phyloP scores from a whole-genome alignment of 352 stramenopile species.

The Phytopythium ostracodes region DNA sequence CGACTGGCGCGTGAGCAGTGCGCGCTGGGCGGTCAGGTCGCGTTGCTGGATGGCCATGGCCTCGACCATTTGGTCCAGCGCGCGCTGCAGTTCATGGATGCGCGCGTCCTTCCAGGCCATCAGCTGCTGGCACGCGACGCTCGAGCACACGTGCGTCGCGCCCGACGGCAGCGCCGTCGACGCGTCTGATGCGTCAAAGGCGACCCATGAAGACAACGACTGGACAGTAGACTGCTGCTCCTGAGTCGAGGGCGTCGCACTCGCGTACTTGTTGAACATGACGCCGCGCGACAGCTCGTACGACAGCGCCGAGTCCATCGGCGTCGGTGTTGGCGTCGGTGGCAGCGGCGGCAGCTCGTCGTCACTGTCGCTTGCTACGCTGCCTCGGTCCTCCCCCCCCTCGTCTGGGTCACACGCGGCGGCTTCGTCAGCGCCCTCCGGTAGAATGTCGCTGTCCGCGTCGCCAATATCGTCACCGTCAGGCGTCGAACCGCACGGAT shows the following conservation, averaged over 20 bases:
- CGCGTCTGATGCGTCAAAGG: constrained; percentile 1
- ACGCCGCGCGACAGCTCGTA: constrained; percentile 9
- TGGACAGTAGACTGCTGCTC: constrained; percentile 1
- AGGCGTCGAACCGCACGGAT: neutral
- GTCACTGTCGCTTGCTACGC: too few species aligned
- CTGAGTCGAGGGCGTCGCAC: constrained; percentile 4
- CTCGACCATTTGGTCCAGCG: constrained; percentile 35
- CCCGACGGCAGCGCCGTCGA: neutral
- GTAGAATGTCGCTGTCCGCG: constrained; percentile 3
- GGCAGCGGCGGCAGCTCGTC: neutral
- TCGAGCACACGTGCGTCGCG: constrained; percentile 13
- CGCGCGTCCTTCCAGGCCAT: constrained; percentile 28
- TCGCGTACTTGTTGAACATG: constrained; percentile 10
- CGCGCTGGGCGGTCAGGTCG: constrained; percentile 28
- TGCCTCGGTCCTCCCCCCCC: too few species aligned
- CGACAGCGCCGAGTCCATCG: neutral
- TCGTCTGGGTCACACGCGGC: neutral
- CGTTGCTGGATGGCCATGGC: constrained; percentile 38
- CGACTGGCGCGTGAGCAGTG: constrained; percentile 25
- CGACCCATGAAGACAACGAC: neutral
- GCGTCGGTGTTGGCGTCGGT: neutral
- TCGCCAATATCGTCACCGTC: neutral
- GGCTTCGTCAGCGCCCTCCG: neutral
- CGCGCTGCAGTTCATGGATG: constrained; percentile 27
- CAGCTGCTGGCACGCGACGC: constrained; percentile 17